Conservation (phyloP, 306 rosid species). For the Ochetophila trinervis region DNA sequence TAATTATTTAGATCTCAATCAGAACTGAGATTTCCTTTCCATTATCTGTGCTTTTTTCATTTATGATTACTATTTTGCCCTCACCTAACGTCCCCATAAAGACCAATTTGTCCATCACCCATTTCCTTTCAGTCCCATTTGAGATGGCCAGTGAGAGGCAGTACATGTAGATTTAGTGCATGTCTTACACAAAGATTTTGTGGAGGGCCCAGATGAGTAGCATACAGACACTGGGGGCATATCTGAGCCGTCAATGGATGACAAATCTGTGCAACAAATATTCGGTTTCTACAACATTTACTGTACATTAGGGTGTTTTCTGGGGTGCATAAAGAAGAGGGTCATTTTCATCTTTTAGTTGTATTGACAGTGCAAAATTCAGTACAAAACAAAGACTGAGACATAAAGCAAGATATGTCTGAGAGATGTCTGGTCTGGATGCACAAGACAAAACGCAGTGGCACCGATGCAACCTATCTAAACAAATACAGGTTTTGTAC, state of each 20-base stretch:
- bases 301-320: conserved; percentile 19
- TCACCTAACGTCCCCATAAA: conserved; percentile 34
- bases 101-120: conserved; percentile 27
- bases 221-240: conserved; percentile 11
- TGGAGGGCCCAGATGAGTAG: conserved; percentile 40
- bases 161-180: conserved; percentile 32
- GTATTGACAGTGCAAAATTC: conserved; percentile 37
- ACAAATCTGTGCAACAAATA: conserved; percentile 30
- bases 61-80: conserved; percentile 36
- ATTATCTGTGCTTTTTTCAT: conserved; percentile 6
- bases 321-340: conserved; percentile 33
- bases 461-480: not conserved
- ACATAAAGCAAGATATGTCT: conserved; percentile 46
- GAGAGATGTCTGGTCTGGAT: conserved; percentile 32
- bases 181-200: conserved; percentile 38
- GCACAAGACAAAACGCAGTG: conserved; percentile 11
- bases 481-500: not conserved
- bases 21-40: conserved; percentile 64
- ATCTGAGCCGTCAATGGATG: conserved; percentile 40
- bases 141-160: conserved; percentile 8
- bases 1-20: conserved; percentile 72
- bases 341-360: conserved; percentile 55
- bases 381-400: conserved; percentile 50
- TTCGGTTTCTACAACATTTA: conserved; percentile 32
- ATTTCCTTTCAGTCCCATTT: conserved; percentile 7